Conservation (phyloP, 1,284 basidiomycete genomes). For the Pseudozyma hubeiensis region DNA sequence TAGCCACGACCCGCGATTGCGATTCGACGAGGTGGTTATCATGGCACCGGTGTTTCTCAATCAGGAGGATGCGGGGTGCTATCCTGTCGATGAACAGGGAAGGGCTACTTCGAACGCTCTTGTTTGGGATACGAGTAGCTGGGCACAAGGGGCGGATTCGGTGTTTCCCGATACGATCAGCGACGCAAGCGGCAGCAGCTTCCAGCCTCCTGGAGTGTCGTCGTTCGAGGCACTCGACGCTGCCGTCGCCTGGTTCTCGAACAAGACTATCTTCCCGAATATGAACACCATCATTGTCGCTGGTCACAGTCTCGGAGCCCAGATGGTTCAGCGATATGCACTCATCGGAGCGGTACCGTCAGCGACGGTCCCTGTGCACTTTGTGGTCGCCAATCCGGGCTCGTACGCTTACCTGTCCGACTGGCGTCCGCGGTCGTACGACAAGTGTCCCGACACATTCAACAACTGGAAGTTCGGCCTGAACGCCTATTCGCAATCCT, state of each 20-base stretch:
- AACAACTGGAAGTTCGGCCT: constrained; percentile 57
- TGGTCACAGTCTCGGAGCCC: constrained; percentile 49
- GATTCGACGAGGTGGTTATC: constrained; percentile 49
- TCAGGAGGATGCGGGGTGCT: constrained; percentile 41
- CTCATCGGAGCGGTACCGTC: constrained; percentile 48
- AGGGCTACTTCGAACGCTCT: constrained; percentile 36
- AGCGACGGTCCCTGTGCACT: constrained; percentile 47
- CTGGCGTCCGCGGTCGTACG: constrained; percentile 28
- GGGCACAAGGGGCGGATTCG: constrained; percentile 52
- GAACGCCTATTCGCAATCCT: constrained; percentile 37
- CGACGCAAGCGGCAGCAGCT: constrained; percentile 15
- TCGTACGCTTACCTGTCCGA: constrained; percentile 48
- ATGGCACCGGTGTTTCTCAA: constrained; percentile 57
- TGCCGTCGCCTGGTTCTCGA: constrained; percentile 36
- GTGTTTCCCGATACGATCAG: constrained; percentile 29
- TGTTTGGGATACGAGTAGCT: constrained; percentile 36
- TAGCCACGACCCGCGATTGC: constrained; percentile 23
- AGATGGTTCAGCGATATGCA: constrained; percentile 55
- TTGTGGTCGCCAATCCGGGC: constrained; percentile 56
- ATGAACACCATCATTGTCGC: constrained; percentile 55
- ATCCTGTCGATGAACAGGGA: constrained; percentile 28
- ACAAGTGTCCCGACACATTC: constrained; percentile 34
- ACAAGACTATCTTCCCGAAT: constrained; percentile 45
- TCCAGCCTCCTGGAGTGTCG: constrained; percentile 31
- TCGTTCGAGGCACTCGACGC: constrained; percentile 52